A percentile compares a stretch with the other conserved stretches of the same genome.
phyloP scores from a whole-genome alignment of 2,329 filamentous ascomycete genomes.

The Botryosphaeria dothidea region DNA sequence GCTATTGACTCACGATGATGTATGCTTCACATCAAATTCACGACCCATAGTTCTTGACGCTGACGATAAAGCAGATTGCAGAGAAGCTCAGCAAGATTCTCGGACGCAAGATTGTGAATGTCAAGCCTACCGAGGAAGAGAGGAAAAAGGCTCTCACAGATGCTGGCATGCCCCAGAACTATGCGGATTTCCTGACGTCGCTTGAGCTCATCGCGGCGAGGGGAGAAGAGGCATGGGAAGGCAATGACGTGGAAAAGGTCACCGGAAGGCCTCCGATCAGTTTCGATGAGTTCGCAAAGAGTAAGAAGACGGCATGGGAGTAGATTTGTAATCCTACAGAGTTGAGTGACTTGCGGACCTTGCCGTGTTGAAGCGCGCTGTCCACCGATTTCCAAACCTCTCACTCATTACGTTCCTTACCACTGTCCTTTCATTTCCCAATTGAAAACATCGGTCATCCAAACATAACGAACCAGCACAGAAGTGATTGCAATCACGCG shows the following conservation, averaged over 20 bases:
- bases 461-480: too few relatives aligned
- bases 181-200: neutral
- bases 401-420: too few relatives aligned
- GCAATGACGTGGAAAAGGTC: conserved; percentile 8
- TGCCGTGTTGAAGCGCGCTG: too few relatives aligned
- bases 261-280: neutral
- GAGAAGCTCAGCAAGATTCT: conserved; percentile 8
- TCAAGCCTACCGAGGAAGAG: conserved; percentile 9
- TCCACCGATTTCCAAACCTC: too few relatives aligned
- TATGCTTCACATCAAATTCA: neutral
- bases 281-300: neutral
- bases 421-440: too few relatives aligned
- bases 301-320: neutral
- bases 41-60: neutral
- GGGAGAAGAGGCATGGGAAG: neutral
- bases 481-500: neutral
- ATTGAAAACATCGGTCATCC: too few relatives aligned
- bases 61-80: conserved; percentile 19
- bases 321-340: neutral
- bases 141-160: neutral
- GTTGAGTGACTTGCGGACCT: too few relatives aligned
- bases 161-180: neutral
- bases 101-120: conserved; percentile 9
- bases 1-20: conserved; percentile 34
- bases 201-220: neutral